Conservation (phyloP, 129 eudicot genomes). For the Sambucus nigra region DNA sequence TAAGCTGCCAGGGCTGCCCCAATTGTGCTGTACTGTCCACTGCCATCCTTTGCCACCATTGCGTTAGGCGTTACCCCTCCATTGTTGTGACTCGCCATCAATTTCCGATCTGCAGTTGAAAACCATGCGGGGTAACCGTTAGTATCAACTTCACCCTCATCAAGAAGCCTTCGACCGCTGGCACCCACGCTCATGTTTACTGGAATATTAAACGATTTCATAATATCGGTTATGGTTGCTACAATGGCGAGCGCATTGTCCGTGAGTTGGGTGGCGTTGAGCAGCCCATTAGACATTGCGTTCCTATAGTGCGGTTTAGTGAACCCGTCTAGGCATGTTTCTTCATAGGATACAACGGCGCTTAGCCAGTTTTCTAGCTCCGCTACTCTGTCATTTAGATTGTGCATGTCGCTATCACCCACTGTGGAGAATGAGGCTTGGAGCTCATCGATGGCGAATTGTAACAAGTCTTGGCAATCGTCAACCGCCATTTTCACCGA, state of each 20-base stretch:
- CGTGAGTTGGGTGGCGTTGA: slow-evolving; percentile 23
- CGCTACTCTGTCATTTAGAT: slow-evolving; percentile 7
- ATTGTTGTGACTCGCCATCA: slow-evolving; percentile 17
- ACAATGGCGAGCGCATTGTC: slow-evolving; percentile 31
- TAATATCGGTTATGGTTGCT: slow-evolving; percentile 13
- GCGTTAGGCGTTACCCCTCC: slow-evolving; percentile 24
- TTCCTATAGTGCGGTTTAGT: slow-evolving; percentile 10
- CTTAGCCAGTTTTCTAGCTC: slow-evolving; percentile 41
- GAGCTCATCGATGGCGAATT: slow-evolving; percentile 26
- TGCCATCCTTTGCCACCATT: slow-evolving; percentile 33
- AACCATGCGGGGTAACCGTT: slow-evolving; percentile 28
- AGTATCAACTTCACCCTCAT: neutral
- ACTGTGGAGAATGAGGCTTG: slow-evolving; percentile 22
- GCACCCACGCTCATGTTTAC: neutral
- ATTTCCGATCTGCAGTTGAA: slow-evolving; percentile 19
- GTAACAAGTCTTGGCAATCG: slow-evolving; percentile 28
- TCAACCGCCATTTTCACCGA: slow-evolving; percentile 22
- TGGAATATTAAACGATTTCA: slow-evolving; percentile 14
- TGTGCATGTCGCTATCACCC: slow-evolving; percentile 8
- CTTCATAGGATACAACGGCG: slow-evolving; percentile 30
- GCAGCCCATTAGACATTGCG: slow-evolving; percentile 9
- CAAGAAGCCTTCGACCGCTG: slow-evolving; percentile 11
- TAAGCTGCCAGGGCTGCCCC: slow-evolving; percentile 27
- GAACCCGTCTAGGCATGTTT: slow-evolving; percentile 30
- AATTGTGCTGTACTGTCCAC: slow-evolving; percentile 26